Conservation (phyloP, 2,329 filamentous ascomycete species). For the Fusarium sp. region DNA sequence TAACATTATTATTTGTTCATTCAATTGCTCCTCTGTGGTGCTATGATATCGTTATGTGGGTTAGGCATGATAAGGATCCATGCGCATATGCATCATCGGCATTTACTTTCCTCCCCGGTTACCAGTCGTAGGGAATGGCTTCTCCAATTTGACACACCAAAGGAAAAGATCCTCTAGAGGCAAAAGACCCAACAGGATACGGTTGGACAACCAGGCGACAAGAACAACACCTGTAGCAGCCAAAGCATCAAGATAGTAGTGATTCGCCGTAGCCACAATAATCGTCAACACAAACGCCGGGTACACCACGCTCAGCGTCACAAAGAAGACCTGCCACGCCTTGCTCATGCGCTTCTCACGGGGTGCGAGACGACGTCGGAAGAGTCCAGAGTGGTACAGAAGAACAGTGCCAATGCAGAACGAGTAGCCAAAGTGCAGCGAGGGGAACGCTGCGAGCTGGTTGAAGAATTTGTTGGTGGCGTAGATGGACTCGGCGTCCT, state of each 20-base stretch:
- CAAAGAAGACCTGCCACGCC: slow-evolving; percentile 44
- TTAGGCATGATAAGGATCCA: neutral
- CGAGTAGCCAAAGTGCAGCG: slow-evolving; percentile 67
- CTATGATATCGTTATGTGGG: neutral
- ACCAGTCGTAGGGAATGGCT: slow-evolving; percentile 66
- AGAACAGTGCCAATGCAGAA: slow-evolving; percentile 66
- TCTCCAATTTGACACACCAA: slow-evolving; percentile 71
- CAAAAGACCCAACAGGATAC: slow-evolving; percentile 67
- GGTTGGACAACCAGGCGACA: slow-evolving; percentile 66
- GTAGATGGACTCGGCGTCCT: slow-evolving; percentile 67
- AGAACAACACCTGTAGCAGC: slow-evolving; percentile 71
- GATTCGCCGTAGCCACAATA: slow-evolving; percentile 72
- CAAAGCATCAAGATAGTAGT: slow-evolving; percentile 73
- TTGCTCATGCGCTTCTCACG: slow-evolving; percentile 47
- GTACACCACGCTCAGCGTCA: slow-evolving; percentile 59
- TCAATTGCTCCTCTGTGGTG: neutral
- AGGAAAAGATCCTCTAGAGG: slow-evolving; percentile 74
- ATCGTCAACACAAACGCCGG: slow-evolving; percentile 64
- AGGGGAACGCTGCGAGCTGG: slow-evolving; percentile 68
- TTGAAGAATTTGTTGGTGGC: slow-evolving; percentile 69
- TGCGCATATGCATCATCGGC: neutral
- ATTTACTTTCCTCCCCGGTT: slow-evolving; percentile 29
- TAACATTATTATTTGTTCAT: slow-evolving; percentile 2
- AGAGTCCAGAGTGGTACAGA: slow-evolving; percentile 62
- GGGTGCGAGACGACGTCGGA: slow-evolving; percentile 48